These are phyloP conservation scores for Mangifera indica DNA, from an alignment of 345 rosid species.

Conservation along the genomic window DNA sequence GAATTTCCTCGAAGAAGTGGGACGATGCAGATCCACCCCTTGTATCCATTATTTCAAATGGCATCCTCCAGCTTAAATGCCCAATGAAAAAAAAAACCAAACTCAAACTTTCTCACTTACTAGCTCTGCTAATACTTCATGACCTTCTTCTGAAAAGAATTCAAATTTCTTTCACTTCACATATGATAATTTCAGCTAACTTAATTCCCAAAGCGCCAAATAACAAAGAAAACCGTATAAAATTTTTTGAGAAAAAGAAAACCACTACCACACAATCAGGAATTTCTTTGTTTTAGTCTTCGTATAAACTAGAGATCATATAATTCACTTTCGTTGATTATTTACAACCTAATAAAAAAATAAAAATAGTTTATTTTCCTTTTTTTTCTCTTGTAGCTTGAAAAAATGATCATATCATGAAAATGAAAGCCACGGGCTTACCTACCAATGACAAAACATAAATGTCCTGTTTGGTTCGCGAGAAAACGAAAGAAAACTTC, in stretches of 20 bases:
- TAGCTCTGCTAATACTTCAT: slow-evolving; percentile 24
- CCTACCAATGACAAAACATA: slow-evolving; percentile 43
- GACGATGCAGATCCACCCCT: slow-evolving; percentile 48
- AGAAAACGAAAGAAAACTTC: slow-evolving; percentile 17
- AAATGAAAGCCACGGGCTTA: slow-evolving; percentile 27
- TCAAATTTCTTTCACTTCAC: slow-evolving; percentile 20
- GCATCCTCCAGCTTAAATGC: slow-evolving; percentile 41
- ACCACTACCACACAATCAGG: not conserved
- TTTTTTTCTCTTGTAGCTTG: slow-evolving; percentile 1
- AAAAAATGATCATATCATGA: slow-evolving; percentile 15
- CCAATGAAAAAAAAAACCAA: slow-evolving; percentile 19
- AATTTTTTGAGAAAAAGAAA: not conserved
- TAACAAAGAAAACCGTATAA: too few relatives aligned
- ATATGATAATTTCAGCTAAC: not conserved
- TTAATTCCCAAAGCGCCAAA: not conserved
- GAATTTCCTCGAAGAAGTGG: slow-evolving; percentile 44
- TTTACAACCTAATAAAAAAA: slow-evolving; percentile 8
- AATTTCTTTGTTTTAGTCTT: not conserved
- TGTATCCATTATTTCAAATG: slow-evolving; percentile 65
- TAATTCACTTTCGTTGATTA: not conserved
- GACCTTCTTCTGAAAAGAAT: slow-evolving; percentile 28
- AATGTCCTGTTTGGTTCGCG: slow-evolving; percentile 25
- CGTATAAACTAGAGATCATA: not conserved
- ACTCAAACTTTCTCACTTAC: slow-evolving; percentile 19
- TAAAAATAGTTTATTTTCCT: not conserved